Evolutionary conservation across 202 grass and related monocot species (phyloP).

Genomic region (Eragrostis tef): DNA sequence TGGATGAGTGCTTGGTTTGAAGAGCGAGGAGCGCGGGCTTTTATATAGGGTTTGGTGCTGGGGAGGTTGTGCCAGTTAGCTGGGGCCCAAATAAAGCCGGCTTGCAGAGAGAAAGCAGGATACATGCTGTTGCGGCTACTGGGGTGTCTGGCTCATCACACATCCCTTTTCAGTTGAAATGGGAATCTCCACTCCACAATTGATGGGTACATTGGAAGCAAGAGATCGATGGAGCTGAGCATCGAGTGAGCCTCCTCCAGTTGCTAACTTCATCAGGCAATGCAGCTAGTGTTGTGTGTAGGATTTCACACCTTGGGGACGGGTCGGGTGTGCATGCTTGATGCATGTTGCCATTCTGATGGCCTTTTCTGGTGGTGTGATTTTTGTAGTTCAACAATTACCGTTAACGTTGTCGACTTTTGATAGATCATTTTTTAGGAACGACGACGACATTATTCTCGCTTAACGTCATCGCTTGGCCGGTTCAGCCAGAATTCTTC

Average conservation of each 20-base stretch:
- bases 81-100: slow-evolving; percentile 38
- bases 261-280: background rate
- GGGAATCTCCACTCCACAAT: slow-evolving; percentile 44
- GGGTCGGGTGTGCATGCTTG: too few relatives aligned
- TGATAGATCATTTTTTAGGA: too few relatives aligned
- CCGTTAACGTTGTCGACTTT: too few relatives aligned
- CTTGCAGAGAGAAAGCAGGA: background rate
- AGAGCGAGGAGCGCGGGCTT: slow-evolving; percentile 53
- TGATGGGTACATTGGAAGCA: background rate
- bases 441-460: too few relatives aligned
- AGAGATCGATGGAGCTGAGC: background rate
- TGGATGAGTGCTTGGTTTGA: slow-evolving; percentile 44
- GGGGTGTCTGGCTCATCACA: slow-evolving; percentile 30
- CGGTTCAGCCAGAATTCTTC: too few relatives aligned
- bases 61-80: background rate
- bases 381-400: too few relatives aligned
- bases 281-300: too few relatives aligned
- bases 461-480: too few relatives aligned
- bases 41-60: slow-evolving; percentile 87
- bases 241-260: background rate
- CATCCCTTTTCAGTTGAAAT: slow-evolving; percentile 20
- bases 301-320: too few relatives aligned
- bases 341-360: too few relatives aligned
- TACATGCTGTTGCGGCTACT: background rate
- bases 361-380: too few relatives aligned